Evolutionary conservation across 768 basidiomycete species (phyloP), one percentile per base, ranked within the genome.

Genomic region (Leucocoprinus birnbaumii): DNA sequence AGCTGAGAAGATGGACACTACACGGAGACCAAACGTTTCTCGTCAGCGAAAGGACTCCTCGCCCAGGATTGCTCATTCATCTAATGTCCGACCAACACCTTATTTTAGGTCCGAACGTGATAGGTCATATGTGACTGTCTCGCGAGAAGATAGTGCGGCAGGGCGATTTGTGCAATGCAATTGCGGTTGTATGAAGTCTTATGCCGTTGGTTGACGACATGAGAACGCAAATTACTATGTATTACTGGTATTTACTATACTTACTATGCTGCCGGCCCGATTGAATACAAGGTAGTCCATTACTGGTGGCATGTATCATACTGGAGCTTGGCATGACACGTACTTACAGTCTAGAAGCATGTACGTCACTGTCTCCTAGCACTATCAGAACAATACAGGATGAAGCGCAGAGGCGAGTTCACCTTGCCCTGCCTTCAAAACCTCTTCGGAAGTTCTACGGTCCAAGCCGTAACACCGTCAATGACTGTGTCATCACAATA

Each of bases 141-240:
- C 38, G 10, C 49, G 25, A 31, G 49, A 37, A 31, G 50, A 45
- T 24, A 24, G 2, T 16, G 31, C 25, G 44, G 26, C 56, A 21
- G 50, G 43, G n/a, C 57, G 42, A 38, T 51, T 63, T 38, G 54
- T 65, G 37, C 51, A 60, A 37, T 75, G 73, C 53, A 63, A 64
- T 51, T 75, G 73, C 60, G 71, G 73, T 14, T 73, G 72, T 53
- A 68, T 68, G 69, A 68, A 63, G 55, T 65, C 69, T n/a, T 70
- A 69, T 58, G 58, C 60, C n/a, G 41, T 58, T 35, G 47, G 40
- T 43, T 55, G 40, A 55, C 24, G 18, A n/a, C 8, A 21, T n/a
- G 19, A 16, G 38, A 35, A 13, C 5, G 21, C n/a, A 37, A 16
- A 11, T 31, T 5, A 11, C 31, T 31, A 11, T 31, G 31, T 31